Evolutionary conservation across 768 basidiomycete genomes (phyloP), one percentile per base, ranked within the genome.

Genomic region (Psilocybe cyanescens): DNA sequence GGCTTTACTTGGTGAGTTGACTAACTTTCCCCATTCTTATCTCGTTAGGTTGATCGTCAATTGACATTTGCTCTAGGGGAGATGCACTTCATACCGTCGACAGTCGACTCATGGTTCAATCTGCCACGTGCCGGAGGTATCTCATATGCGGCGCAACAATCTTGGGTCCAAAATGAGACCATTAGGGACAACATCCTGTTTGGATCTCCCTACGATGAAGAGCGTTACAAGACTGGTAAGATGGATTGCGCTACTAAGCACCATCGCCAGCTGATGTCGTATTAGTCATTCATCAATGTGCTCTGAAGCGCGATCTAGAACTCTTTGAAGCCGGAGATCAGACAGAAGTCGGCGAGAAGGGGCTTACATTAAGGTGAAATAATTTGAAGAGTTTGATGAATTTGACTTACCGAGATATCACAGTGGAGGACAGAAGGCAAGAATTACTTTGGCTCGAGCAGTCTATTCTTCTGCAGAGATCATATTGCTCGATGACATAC

Each of bases 151-250:
- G 87, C 88, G 3, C 92, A 95, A 71, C 90, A 92, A 68, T 85
- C 89, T 3, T 95, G 91, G 91, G 86, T 92, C 8, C 82, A 88
- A 71, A 92, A 89, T 65, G 89, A 87, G 60, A 91, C 89, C 0
- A 89, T 91, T 55, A 79, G 76, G 78, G 88, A 93, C 45, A 95
- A 95, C 67, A 88, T 95, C 58, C 75, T 90, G 49, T 95, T 95
- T 62, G 91, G 91, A 30, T 75, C 85, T 8, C 81, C 86, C 1
- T 91, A 86, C 62, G 88, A 95, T 57, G 88, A 90, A 71, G 83
- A 81, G 61, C 79, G 87, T 16, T 95, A 95, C 69, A 86, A 86
- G 79, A 83, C 86, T 64, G 72, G 72, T 71, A 30, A 8, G 58
- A 45, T 45, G 24, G 24, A 9, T 35, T 33, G 8, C 30, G 24